A percentile compares a stretch with the other conserved stretches of the same genome.
phyloP scores from a whole-genome alignment of 2,329 filamentous ascomycete species.

The Arachnopeziza araneosa region DNA sequence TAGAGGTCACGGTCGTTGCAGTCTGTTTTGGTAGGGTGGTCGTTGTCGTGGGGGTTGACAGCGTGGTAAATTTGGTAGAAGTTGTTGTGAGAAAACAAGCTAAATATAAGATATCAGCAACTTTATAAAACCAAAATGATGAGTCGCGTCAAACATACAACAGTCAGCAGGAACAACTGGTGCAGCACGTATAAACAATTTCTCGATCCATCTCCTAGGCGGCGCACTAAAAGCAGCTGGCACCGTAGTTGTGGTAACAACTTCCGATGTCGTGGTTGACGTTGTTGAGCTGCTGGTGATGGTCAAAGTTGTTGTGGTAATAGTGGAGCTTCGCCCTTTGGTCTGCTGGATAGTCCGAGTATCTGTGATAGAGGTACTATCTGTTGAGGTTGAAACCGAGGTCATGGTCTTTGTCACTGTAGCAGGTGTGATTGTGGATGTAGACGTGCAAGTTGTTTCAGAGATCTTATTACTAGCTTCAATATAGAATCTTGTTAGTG shows the following conservation, averaged over 20 bases:
- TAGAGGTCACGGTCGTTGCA: not conserved
- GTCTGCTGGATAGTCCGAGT: not conserved
- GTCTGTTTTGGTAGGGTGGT: not conserved
- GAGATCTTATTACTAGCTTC: not conserved
- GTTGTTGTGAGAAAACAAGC: not conserved
- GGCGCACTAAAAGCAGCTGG: not conserved
- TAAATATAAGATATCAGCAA: not conserved
- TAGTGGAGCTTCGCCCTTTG: not conserved
- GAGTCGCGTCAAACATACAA: not conserved
- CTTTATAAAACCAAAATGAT: not conserved
- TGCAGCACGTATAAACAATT: not conserved
- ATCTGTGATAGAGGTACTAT: not conserved
- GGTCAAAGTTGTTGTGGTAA: not conserved
- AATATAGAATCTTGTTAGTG: not conserved
- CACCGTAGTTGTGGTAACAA: not conserved
- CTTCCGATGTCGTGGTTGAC: not conserved
- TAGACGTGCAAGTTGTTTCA: not conserved
- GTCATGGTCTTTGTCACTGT: not conserved
- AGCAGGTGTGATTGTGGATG: not conserved
- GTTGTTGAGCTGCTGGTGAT: not conserved
- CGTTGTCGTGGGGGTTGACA: not conserved
- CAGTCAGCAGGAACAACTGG: not conserved
- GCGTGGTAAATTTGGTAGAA: not conserved
- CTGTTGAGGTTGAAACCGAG: not conserved
- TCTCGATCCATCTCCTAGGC: not conserved